Conservation (phyloP, 768 basidiomycete genomes). For the Rhodosporidiobolus odoratus region DNA sequence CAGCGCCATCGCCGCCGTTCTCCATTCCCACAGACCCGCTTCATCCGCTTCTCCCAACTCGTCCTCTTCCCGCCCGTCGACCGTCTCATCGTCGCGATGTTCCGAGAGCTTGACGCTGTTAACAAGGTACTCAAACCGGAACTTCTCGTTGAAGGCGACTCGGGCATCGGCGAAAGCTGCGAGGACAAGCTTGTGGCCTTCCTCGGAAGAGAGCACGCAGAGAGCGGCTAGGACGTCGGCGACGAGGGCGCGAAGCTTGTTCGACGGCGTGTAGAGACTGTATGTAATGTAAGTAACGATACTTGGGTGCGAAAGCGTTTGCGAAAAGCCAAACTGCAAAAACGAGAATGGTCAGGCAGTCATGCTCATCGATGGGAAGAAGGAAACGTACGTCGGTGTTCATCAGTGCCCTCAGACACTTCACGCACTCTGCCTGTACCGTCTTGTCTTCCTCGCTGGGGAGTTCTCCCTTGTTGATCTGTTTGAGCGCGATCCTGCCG, state of each 20-base stretch:
- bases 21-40: conserved; percentile 68
- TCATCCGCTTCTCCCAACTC: conserved; percentile 61
- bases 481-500: conserved; percentile 60
- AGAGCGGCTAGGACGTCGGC: conserved; percentile 79
- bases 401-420: conserved; percentile 71
- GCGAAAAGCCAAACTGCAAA: conserved; percentile 64
- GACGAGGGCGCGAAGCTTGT: conserved; percentile 63
- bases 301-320: conserved; percentile 60
- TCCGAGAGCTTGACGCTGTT: conserved; percentile 59
- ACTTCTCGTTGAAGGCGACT: conserved; percentile 62
- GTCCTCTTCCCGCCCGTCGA: conserved; percentile 42
- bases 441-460: conserved; percentile 62
- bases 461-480: conserved; percentile 54
- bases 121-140: conserved; percentile 74
- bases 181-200: conserved; percentile 70
- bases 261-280: conserved; percentile 59
- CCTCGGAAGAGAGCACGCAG: conserved; percentile 63
- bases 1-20: conserved; percentile 68
- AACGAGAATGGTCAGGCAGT: too few relatives aligned
- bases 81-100: conserved; percentile 41
- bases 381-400: conserved; percentile 67
- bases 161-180: conserved; percentile 75
- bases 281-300: conserved; percentile 69
- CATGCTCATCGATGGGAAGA: background rate
- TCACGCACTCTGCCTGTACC: conserved; percentile 66